Evolutionary conservation across 768 basidiomycete species (phyloP).

Genomic region (Psilocybe sp.): DNA sequence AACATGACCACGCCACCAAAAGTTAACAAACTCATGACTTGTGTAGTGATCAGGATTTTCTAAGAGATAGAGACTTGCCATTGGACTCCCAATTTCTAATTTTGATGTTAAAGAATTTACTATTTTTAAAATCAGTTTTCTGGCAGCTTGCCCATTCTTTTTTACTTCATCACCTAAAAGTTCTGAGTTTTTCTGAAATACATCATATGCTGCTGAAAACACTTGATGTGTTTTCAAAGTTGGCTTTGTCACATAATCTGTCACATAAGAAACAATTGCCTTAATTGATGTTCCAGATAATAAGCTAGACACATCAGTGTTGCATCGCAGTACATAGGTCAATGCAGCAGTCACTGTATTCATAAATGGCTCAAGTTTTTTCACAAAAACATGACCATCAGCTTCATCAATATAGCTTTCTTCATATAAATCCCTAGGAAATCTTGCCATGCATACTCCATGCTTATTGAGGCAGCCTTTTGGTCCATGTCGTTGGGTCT

Average conservation of each 20-base stretch:
- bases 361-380: conserved; percentile 31
- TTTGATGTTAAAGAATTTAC: conserved; percentile 32
- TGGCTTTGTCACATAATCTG: conserved; percentile 43
- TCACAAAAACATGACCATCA: conserved; percentile 26
- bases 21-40: conserved; percentile 23
- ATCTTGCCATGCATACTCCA: conserved; percentile 29
- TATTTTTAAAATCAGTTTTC: conserved; percentile 31
- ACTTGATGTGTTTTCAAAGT: conserved; percentile 34
- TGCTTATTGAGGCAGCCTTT: conserved; percentile 27
- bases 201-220: conserved; percentile 27
- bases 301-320: conserved; percentile 36
- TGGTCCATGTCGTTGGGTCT: neutral
- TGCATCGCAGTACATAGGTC: conserved; percentile 33
- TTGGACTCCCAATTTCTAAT: conserved; percentile 34
- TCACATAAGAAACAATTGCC: conserved; percentile 33
- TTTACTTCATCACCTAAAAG: conserved; percentile 12
- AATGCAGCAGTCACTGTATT: conserved; percentile 31
- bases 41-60: conserved; percentile 37
- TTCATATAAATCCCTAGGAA: conserved; percentile 26
- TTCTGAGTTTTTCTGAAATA: conserved; percentile 23
- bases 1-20: conserved; percentile 27
- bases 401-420: conserved; percentile 22
- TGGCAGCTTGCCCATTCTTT: conserved; percentile 17
- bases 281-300: conserved; percentile 39
- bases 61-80: conserved; percentile 32